Evolutionary conservation across 1,284 basidiomycete species (phyloP), one percentile per base, ranked within the genome.

Genomic region (Ganoderma meredithae): DNA sequence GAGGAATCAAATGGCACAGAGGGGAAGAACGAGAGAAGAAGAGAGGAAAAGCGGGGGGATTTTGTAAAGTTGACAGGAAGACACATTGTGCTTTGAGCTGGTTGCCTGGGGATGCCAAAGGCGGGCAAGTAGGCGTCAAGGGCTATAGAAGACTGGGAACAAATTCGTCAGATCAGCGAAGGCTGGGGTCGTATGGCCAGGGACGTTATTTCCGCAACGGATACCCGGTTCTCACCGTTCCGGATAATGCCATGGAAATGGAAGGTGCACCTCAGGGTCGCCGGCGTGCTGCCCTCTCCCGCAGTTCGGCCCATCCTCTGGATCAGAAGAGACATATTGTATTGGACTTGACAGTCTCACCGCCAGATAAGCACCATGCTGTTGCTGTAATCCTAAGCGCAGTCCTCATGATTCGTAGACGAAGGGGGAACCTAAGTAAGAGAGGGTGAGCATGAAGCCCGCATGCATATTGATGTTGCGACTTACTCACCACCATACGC

Each of bases 121-220:
- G 58, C 41, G 65, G 60, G 27, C 60, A 47, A 31, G 44, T 39
- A 49, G 36, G 65, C 60, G 60, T 62, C 65, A 58, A 58, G 65
- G 43, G 44, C 44, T 55, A 60, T 55, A 60, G 58, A 60, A 60
- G 58, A 60, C 40, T n/a, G 22, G 13, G 22, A 17, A 58, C 22
- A 41, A 41, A 60, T 60, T 60, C 27, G 39, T 60, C 58, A 60
- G 58, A 60, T 60, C 39, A 58, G 19, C 27, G 31, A 58, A 58
- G 55, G 6, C 33, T 40, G 22, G 39, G 13, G n/a, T n/a, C 17
- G 44, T 47, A 47, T n/a, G 44, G n/a, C 44, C 40, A 40, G 39
- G 58, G 58, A 60, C 63, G 60, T 39, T 44, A 53, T 55, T 62
- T 60, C 65, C 68, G 68, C 64, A 66, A 58, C 56, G 55, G 59